Evolutionary conservation across 805 yeast species (phyloP), one percentile per base, ranked within the genome.

Genomic region (Saturnispora sekii): DNA sequence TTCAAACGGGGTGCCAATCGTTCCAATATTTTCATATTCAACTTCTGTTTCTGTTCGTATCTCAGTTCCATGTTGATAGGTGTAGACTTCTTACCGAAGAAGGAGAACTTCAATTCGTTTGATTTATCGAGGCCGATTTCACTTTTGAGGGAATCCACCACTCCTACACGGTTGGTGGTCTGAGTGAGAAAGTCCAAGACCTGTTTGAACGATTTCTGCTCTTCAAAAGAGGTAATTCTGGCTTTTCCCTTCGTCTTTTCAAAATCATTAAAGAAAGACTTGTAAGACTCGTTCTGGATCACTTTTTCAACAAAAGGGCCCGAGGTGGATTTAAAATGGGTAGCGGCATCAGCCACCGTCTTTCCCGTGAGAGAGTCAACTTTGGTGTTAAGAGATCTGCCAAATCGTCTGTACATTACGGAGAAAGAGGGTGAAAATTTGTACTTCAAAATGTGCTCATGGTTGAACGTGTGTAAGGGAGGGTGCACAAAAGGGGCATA

Each of bases 291-390:
- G 38, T 52, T 53, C 18, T 49, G 17, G 15, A 37, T 43, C 5
- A 35, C 12, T 16, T 32, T 31, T 3, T 43, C 45, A 10, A 43
- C 37, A 32, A 43, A 36, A 7, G 45, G 45, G 1, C 35, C 32
- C 6, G 38, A 33, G 6, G 40, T 10, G 6, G 18, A 21, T 11
- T 36, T 30, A 8, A 42, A 36, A 8, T 42, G 34, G 17, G 18
- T 3, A n/a, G 15, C 17, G n/a, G 38, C 38, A 31, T 66, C 70
- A 43, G 77, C 75, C 8, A 53, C 69, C 38, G 79, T 75, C 9
- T 61, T 16, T 48, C 74, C 4, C 71, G 70, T 1, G 72, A 78
- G 78, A 66, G 70, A 7, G 65, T 74, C 5, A 73, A 65, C 39
- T 68, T 71, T 45, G 63, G 68, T 21, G 64, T 61, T 16, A 60